Evolutionary conservation across 2,329 filamentous ascomycete genomes (phyloP), one percentile per base, ranked within the genome.

Genomic region (Trichoderma sp.): DNA sequence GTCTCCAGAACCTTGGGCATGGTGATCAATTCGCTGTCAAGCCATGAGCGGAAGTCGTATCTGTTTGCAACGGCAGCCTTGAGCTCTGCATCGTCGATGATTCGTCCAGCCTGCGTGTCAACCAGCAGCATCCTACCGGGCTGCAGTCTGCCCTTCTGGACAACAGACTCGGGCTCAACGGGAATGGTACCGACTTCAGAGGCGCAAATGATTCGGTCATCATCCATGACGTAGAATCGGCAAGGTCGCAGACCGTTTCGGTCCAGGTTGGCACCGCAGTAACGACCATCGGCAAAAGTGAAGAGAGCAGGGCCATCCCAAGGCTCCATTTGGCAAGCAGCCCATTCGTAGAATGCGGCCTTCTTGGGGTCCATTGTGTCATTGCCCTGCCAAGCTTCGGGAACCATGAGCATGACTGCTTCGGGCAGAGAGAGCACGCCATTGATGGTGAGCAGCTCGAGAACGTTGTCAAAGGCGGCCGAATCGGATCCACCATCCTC

Each of bases 331-430:
- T 97, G 94, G 85, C 96, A 98, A 79, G 95, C 95, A 81, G 96
- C 96, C 95, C 96, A 98, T 85, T 98, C 95, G 86, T 98, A 98
- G 86, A 98, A 98, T 69, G 96, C 96, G 76, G 95, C 94, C 87
- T 98, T 98, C 82, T 94, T 94, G 75, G 95, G 94, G 81, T 98
- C 95, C 93, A 98, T 97, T 76, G 92, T 88, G 50, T 92, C 88
- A 85, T 98, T 98, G 77, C 95, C 96, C 85, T 98, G 95, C 96
- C 96, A 98, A 76, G 96, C 96, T 86, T 98, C 96, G 27, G 96
- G 96, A 67, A 98, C 94, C 95, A 98, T 98, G 80, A 98, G 90
- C 96, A 98, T 98, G 80, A 98, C 94, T 68, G 96, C 96, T 85
- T 98, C 96, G 18, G 96, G 96, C 3, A 98, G 89, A 65, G 96